Conservation (phyloP, 495 filamentous ascomycete genomes). For the Aspergillus wentii region DNA sequence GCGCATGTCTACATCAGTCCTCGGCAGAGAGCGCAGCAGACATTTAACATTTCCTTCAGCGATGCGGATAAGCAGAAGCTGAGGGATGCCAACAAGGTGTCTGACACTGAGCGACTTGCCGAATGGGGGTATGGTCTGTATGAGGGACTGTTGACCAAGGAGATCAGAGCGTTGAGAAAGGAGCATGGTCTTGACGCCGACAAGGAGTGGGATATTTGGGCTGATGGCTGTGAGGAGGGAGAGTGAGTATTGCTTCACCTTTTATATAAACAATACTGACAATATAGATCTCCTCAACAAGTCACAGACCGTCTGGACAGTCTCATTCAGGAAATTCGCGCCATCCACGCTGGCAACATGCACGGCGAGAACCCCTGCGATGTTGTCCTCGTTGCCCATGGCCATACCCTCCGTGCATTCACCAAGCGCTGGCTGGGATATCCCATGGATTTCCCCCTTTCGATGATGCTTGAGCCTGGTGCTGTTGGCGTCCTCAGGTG, state of each 20-base stretch:
- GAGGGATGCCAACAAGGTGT: conserved; percentile 33
- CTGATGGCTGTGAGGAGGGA: conserved; percentile 66
- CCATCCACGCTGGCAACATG: conserved; percentile 41
- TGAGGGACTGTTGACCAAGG: conserved; percentile 65
- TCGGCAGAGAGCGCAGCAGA: conserved; percentile 67
- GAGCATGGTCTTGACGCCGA: conserved; percentile 53
- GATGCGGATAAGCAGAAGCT: conserved; percentile 22
- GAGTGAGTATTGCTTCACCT: conserved; percentile 27
- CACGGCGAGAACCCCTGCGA: conserved; percentile 47
- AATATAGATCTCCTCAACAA: conserved; percentile 42
- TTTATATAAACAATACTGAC: conserved; percentile 2
- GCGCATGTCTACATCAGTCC: conserved; percentile 78
- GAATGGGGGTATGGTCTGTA: conserved; percentile 92
- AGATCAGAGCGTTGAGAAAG: conserved; percentile 59
- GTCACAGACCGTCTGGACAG: conserved; percentile 61
- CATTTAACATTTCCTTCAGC: conserved; percentile 65
- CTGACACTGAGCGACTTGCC: conserved; percentile 60
- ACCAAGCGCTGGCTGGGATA: conserved; percentile 72
- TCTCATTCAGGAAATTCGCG: conserved; percentile 61
- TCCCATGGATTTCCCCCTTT: conserved; percentile 56
- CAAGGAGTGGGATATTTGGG: conserved; percentile 72
- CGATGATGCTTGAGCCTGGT: conserved; percentile 70
- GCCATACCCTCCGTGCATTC: conserved; percentile 74
- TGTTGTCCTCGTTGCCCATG: conserved; percentile 65
- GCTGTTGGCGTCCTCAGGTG: conserved; percentile 68